phyloP scores from a whole-genome alignment of 495 filamentous ascomycete genomes.

The Hypoxylon trugodes region DNA sequence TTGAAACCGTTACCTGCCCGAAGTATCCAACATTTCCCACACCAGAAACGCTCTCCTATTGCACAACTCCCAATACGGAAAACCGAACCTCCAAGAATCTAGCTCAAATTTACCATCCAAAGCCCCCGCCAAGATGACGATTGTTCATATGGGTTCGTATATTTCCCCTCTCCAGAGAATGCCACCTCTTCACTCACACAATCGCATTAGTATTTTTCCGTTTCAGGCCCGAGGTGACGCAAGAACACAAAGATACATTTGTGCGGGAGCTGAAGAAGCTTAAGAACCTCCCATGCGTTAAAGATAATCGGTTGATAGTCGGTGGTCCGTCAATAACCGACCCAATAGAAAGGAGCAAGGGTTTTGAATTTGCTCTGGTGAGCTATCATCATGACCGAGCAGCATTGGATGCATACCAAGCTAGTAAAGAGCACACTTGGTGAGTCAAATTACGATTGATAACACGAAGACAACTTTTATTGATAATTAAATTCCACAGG shows the following conservation, averaged over 20 bases:
- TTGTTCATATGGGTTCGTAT: constrained; percentile 5
- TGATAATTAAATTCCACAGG: constrained; percentile 28
- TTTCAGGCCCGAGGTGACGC: constrained; percentile 48
- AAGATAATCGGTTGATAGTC: constrained; percentile 52
- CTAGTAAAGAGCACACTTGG: constrained; percentile 57
- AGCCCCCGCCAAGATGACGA: constrained; percentile 2
- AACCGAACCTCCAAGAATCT: no score
- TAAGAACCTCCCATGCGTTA: constrained; percentile 52
- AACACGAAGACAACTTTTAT: background rate
- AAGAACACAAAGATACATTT: constrained; percentile 49
- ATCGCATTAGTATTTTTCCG: constrained; percentile 54
- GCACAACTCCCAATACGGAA: no score
- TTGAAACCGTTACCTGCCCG: no score
- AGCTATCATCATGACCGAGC: constrained; percentile 55
- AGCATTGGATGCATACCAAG: constrained; percentile 56
- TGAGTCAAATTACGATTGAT: constrained; percentile 22
- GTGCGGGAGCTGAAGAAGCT: constrained; percentile 54
- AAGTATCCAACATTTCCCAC: no score
- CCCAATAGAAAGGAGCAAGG: constrained; percentile 57
- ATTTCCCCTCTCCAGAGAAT: background rate
- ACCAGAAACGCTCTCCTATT: no score
- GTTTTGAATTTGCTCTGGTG: constrained; percentile 55
- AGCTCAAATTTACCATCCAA: no score
- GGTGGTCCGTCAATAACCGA: constrained; percentile 57
- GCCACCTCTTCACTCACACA: background rate